Evolutionary conservation across 345 rosid genomes (phyloP).

Genomic region (Acer saccharum): DNA sequence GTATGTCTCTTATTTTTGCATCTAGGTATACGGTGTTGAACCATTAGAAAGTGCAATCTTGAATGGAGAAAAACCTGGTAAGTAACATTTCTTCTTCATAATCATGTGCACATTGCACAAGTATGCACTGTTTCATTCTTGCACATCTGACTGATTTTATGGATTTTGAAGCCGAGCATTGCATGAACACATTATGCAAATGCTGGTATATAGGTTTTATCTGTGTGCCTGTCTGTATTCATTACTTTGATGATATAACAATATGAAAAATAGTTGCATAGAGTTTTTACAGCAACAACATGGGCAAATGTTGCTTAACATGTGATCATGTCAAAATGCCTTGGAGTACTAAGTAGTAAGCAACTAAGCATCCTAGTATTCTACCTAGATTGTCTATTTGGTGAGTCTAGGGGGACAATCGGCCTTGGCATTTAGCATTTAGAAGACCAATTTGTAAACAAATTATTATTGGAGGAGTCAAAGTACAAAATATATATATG

Average conservation of each 20-base stretch:
- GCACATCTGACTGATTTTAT: background rate
- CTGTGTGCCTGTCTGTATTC: background rate
- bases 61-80: constrained; percentile 44
- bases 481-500: no score
- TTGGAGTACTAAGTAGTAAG: background rate
- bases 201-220: background rate
- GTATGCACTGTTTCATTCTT: no score
- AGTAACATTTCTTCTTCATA: background rate
- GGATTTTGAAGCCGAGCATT: background rate
- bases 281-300: background rate
- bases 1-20: background rate
- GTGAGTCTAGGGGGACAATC: background rate
- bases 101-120: background rate
- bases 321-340: background rate
- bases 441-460: no score
- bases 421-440: no score
- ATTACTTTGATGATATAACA: background rate
- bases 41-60: constrained; percentile 50
- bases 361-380: background rate
- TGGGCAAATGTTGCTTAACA: background rate
- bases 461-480: no score
- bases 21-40: constrained; percentile 49
- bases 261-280: background rate
- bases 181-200: background rate
- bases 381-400: background rate